Evolutionary conservation across 2,329 filamentous ascomycete species (phyloP).

Genomic region (Fusarium algeriense): DNA sequence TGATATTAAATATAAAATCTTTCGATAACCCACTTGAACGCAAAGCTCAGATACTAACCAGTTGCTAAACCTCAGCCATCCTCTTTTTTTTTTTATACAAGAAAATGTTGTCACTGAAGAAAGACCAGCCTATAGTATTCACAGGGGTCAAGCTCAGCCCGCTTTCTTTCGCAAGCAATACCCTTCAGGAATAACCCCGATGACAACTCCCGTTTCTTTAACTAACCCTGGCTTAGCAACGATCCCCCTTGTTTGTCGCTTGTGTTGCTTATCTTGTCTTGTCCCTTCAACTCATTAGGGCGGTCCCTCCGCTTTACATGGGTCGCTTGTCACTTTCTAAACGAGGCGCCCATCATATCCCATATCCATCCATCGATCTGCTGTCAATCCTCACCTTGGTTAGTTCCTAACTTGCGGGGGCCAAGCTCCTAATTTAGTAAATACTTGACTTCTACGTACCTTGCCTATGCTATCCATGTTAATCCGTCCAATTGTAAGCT

Average conservation of each 20-base stretch:
- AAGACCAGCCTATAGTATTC: background rate
- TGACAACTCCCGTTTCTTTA: conserved; percentile 23
- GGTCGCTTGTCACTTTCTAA: conserved; percentile 17
- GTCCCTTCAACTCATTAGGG: background rate
- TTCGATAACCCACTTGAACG: conserved; percentile 27
- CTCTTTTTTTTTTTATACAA: background rate
- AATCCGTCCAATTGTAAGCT: conserved; percentile 8
- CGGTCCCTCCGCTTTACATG: conserved; percentile 23
- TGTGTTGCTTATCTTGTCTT: conserved; percentile 1
- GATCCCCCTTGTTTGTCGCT: conserved; percentile 9
- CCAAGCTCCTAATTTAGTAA: conserved; percentile 8
- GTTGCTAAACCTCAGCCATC: conserved; percentile 15
- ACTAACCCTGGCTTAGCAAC: conserved; percentile 11
- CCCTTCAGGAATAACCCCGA: conserved; percentile 33
- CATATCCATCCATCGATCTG: conserved; percentile 30
- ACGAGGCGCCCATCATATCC: conserved; percentile 12
- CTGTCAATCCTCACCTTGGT: conserved; percentile 32
- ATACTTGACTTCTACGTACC: background rate
- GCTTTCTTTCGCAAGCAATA: conserved; percentile 38
- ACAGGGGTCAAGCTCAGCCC: conserved; percentile 16
- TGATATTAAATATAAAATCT: background rate
- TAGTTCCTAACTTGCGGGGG: conserved; percentile 22
- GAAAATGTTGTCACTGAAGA: background rate
- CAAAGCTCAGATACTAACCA: conserved; percentile 20
- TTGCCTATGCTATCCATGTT: background rate